These are phyloP conservation scores for Alternaria angustiovoidea DNA, from an alignment of 2,329 filamentous ascomycete genomes.

Conservation along the genomic window DNA sequence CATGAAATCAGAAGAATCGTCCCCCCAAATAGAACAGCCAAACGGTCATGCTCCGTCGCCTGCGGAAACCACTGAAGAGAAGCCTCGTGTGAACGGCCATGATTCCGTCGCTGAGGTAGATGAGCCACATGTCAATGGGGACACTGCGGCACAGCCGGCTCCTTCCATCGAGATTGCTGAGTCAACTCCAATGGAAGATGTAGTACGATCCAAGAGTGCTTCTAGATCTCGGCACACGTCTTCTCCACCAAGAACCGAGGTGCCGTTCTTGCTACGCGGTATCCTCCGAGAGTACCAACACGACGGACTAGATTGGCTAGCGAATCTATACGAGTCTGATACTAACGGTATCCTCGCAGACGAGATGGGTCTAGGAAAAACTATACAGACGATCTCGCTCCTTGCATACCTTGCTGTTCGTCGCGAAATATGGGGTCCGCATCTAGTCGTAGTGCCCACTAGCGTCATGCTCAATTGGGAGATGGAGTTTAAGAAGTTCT, in stretches of 20 bases:
- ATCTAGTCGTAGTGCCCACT: slow-evolving; percentile 94
- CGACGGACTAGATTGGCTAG: slow-evolving; percentile 95
- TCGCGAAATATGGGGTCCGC: slow-evolving; percentile 92
- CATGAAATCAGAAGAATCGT: slow-evolving; percentile 50
- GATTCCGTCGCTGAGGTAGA: slow-evolving; percentile 8
- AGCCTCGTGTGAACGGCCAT: slow-evolving; percentile 33
- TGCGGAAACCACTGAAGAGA: slow-evolving; percentile 56
- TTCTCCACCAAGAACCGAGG: slow-evolving; percentile 44
- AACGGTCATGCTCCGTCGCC: slow-evolving; percentile 49
- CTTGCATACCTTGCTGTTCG: slow-evolving; percentile 91
- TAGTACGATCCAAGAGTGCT: slow-evolving; percentile 21
- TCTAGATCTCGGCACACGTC: slow-evolving; percentile 41
- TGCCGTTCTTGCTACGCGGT: slow-evolving; percentile 75
- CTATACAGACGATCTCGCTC: slow-evolving; percentile 95
- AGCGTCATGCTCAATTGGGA: slow-evolving; percentile 99
- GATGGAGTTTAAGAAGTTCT: slow-evolving; percentile 99
- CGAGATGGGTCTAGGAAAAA: slow-evolving; percentile 98
- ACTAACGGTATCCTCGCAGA: slow-evolving; percentile 97
- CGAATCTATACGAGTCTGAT: slow-evolving; percentile 86
- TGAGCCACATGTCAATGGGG: slow-evolving; percentile 23
- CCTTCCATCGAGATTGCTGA: slow-evolving; percentile 26
- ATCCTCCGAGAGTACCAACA: slow-evolving; percentile 96
- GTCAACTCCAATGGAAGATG: slow-evolving; percentile 23
- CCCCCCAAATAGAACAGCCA: slow-evolving; percentile 18
- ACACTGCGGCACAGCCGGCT: slow-evolving; percentile 5